These are phyloP conservation scores for Zymoseptoria crescenta DNA, from an alignment of 2,329 filamentous ascomycete genomes.

Conservation along the genomic window DNA sequence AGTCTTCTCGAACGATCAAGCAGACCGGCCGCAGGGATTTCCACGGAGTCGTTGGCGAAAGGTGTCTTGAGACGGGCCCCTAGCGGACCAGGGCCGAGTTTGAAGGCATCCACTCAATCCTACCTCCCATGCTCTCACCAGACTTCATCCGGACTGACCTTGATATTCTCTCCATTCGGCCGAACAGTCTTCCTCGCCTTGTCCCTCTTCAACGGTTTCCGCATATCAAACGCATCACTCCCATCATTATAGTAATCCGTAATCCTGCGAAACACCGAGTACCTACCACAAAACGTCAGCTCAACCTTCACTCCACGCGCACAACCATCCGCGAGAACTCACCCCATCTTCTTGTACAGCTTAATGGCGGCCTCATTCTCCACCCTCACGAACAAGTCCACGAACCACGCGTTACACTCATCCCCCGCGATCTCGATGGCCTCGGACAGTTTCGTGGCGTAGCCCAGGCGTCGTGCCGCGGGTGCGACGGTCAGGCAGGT, in stretches of 20 bases:
- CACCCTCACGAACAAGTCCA: constrained; percentile 85
- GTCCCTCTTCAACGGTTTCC: constrained; percentile 81
- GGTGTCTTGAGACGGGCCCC: background rate
- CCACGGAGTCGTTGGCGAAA: background rate
- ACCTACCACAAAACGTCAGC: constrained; percentile 31
- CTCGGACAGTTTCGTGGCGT: constrained; percentile 74
- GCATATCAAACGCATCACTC: constrained; percentile 96
- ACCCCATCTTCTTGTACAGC: constrained; percentile 86
- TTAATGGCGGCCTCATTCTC: constrained; percentile 81
- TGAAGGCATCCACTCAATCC: background rate
- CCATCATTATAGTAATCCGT: constrained; percentile 91
- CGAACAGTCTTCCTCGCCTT: constrained; percentile 66
- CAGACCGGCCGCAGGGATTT: background rate
- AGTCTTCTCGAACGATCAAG: background rate
- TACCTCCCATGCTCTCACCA: constrained; percentile 49
- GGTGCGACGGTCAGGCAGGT: constrained; percentile 91
- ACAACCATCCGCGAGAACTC: constrained; percentile 18
- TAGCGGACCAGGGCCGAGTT: background rate
- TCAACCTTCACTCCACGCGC: background rate
- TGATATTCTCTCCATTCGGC: constrained; percentile 68
- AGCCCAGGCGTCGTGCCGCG: constrained; percentile 72
- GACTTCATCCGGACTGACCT: constrained; percentile 76
- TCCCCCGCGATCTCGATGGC: constrained; percentile 78
- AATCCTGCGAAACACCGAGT: constrained; percentile 82
- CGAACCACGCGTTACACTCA: constrained; percentile 81